These are phyloP conservation scores for Entomortierella parvispora DNA, from an alignment of 192 early-diverging fungal genomes.

Conservation along the genomic window DNA sequence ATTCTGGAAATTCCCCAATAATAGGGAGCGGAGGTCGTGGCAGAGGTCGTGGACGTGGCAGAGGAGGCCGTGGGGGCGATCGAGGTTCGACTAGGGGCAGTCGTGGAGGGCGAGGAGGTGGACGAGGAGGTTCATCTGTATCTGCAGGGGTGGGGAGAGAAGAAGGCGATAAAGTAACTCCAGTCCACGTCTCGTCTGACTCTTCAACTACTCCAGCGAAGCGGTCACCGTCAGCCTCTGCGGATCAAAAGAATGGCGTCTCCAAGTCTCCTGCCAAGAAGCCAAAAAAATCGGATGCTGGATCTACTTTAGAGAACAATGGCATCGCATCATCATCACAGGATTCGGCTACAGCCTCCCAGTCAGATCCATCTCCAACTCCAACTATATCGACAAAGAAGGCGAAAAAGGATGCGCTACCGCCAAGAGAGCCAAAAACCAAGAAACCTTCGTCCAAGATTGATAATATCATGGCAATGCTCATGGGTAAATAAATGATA, in stretches of 20 bases:
- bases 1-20: not conserved
- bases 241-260: no score
- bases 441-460: constrained; percentile 25
- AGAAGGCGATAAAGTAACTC: not conserved
- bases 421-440: constrained; percentile 21
- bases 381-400: not conserved
- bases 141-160: not conserved
- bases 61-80: constrained; percentile 3
- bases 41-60: constrained; percentile 1
- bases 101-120: constrained; percentile 17
- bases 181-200: not conserved
- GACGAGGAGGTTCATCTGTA: not conserved
- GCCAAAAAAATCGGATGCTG: no score
- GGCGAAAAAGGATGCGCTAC: not conserved
- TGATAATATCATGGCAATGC: constrained; percentile 49
- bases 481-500: constrained; percentile 28
- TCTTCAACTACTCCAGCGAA: no score
- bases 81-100: constrained; percentile 4
- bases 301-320: no score
- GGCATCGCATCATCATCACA: not conserved
- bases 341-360: not conserved
- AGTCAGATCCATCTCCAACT: not conserved
- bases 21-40: constrained; percentile 8
- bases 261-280: no score
- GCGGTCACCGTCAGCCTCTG: no score